Evolutionary conservation across 1,284 basidiomycete species (phyloP).

Genomic region (Microbotryomycetes sp.): DNA sequence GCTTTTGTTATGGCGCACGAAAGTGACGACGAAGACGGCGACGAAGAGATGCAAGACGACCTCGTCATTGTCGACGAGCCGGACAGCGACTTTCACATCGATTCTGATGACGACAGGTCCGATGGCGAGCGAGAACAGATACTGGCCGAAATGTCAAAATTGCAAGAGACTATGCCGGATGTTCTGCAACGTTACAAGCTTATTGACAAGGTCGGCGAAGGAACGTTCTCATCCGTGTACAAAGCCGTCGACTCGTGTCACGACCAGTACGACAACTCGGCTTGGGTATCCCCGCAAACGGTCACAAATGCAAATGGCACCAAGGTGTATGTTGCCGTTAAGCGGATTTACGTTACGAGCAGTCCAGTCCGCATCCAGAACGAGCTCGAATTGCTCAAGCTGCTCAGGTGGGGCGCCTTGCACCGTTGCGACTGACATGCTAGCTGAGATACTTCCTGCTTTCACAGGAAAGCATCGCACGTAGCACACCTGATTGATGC

Average conservation of each 20-base stretch:
- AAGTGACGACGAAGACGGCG: constrained; percentile 12
- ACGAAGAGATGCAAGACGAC: constrained; percentile 43
- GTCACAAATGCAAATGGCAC: constrained; percentile 2
- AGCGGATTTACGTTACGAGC: constrained; percentile 95
- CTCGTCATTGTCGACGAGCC: too few species aligned
- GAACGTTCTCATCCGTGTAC: constrained; percentile 98
- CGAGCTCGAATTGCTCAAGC: constrained; percentile 88
- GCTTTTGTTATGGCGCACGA: background rate
- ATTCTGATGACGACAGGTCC: constrained; percentile 54
- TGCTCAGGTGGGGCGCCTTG: constrained; percentile 46
- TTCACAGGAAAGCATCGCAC: constrained; percentile 43
- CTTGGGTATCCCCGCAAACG: constrained; percentile 52
- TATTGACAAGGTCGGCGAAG: constrained; percentile 84
- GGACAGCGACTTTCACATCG: constrained; percentile 38
- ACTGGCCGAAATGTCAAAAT: constrained; percentile 54
- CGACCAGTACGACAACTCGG: constrained; percentile 68
- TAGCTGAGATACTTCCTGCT: background rate
- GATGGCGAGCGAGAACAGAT: constrained; percentile 44
- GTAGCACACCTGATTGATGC: constrained; percentile 90
- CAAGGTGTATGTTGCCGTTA: constrained; percentile 76
- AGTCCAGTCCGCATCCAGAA: constrained; percentile 87
- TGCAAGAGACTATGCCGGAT: constrained; percentile 52
- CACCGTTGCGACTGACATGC: background rate
- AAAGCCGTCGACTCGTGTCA: constrained; percentile 81
- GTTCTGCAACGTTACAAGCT: constrained; percentile 67